Percentiles rank a stretch among this genome's conserved stretches.
Conservation (phyloP, 768 basidiomycete genomes). For the Termitomyces sp. region DNA sequence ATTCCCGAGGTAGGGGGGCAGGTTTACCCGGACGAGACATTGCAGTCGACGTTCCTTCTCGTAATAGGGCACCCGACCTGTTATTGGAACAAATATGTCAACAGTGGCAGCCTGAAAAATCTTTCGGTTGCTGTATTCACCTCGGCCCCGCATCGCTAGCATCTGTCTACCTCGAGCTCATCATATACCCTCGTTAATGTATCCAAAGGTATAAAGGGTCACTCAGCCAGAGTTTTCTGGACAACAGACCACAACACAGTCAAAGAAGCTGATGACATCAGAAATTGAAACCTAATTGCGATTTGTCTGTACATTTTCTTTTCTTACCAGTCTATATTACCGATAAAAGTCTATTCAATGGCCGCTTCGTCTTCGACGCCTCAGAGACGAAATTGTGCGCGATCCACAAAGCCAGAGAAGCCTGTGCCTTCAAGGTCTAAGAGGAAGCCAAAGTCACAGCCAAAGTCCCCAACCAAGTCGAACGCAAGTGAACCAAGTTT, state of each 20-base stretch:
- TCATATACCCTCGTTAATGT: too few species aligned
- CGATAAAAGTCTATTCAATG: background rate
- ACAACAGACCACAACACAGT: background rate
- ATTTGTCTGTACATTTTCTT: background rate
- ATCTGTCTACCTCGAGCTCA: too few species aligned
- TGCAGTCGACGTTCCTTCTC: too few species aligned
- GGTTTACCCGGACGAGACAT: too few species aligned
- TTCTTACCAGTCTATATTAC: background rate
- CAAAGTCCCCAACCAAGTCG: background rate
- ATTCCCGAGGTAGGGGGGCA: too few species aligned
- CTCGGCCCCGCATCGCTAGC: too few species aligned
- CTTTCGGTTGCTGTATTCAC: too few species aligned
- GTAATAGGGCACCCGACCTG: too few species aligned
- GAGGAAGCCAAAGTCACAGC: background rate
- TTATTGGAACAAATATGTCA: too few species aligned
- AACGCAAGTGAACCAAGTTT: background rate
- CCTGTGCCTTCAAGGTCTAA: background rate
- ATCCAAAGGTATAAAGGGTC: too few species aligned
- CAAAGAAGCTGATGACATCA: background rate
- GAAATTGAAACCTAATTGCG: background rate
- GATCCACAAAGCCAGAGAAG: background rate
- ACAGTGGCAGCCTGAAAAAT: too few species aligned
- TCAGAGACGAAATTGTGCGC: background rate
- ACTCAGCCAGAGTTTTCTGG: too few species aligned
- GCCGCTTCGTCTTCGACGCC: background rate